Evolutionary conservation across 441 rosid species (phyloP), one percentile per base, ranked within the genome.

Genomic region (Capsella rubella): DNA sequence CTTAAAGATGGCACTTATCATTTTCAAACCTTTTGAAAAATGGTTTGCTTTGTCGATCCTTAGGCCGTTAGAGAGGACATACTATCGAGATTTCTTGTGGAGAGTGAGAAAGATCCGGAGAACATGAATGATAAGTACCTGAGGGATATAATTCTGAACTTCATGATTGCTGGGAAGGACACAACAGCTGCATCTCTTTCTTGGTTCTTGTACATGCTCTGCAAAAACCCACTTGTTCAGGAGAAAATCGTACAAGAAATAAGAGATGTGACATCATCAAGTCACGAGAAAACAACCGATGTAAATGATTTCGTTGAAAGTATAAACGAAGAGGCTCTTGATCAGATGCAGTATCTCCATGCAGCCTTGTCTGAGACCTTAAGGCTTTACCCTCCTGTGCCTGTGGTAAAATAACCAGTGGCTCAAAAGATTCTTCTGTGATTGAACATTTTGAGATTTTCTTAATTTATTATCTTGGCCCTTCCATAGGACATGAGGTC

Each of bases 161-260:
- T 90, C 31, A 83, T 85, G 86, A 74, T 91, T 1, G 93, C 97
- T 3, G 97, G 97, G 14, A 93, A 90, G 77, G 98, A 93, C 64
- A 74, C 93, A 8, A 82, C 78, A n/a, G 96, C 95, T 31, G 83
- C 74, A 53, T 74, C 93, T 7, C 84, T 94, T 21, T 84, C 89
- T 4, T 94, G 95, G 97, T 87, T 91, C 85, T 66, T 90, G 50
- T 90, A 87, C 43, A 81, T 84, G 88, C 89, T 90, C 43, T 87
- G 95, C 78, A 87, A 84, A 76, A 79, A 87, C 79, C 97, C 93
- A n/a, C 40, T 85, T 9, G 73, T 91, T 43, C 96, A 90, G 73
- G 92, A 89, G 68, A 94, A 82, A 64, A 37, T 91, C 2, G 82
- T 77, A 5, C 81, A 81, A 53, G 96, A 87, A 77, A 87, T 91